A percentile compares a stretch with the other conserved stretches of the same genome.
These are phyloP conservation scores for Aristolochia californica DNA, from an alignment of 164 flowering plant genomes.

Conservation along the genomic window DNA sequence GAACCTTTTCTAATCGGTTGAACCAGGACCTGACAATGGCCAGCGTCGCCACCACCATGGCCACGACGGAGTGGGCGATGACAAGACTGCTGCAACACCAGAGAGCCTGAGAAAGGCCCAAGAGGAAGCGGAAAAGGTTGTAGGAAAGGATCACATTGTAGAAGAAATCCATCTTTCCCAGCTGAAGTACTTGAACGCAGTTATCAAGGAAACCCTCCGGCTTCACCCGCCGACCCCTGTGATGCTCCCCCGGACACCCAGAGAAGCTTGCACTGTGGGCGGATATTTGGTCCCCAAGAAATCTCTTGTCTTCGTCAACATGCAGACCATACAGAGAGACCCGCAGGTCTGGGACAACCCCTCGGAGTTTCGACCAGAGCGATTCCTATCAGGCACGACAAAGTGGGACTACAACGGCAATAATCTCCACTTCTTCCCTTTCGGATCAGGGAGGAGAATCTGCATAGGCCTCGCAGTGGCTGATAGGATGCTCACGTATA, in stretches of 20 bases:
- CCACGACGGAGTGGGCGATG: conserved; percentile 16
- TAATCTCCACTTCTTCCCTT: conserved; percentile 13
- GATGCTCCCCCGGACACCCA: conserved; percentile 9
- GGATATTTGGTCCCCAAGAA: conserved; percentile 7
- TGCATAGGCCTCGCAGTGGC: conserved; percentile 20
- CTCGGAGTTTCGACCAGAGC: conserved; percentile 11
- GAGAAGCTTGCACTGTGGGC: conserved; percentile 4
- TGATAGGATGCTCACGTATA: conserved; percentile 15
- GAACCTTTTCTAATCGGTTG: too few relatives aligned
- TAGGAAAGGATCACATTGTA: conserved; percentile 8
- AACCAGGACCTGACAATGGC: conserved; percentile 11
- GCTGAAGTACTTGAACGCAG: conserved; percentile 8
- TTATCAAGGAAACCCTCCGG: conserved; percentile 11
- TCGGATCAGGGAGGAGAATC: conserved; percentile 23
- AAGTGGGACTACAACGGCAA: conserved; percentile 14
- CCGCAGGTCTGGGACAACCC: conserved; percentile 11
- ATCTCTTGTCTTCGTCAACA: conserved; percentile 7
- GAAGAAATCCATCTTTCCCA: conserved; percentile 9
- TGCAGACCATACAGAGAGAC: conserved; percentile 18
- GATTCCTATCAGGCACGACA: conserved; percentile 9
- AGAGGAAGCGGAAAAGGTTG: conserved; percentile 6
- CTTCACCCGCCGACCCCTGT: conserved; percentile 11
- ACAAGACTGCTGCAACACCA: conserved; percentile 8
- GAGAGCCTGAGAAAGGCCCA: conserved; percentile 3
- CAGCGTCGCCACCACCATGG: conserved; percentile 2